Percentiles rank a stretch among this genome's conserved stretches.
These are phyloP conservation scores for Hippophae tibetana DNA, from an alignment of 306 rosid species.

Conservation along the genomic window DNA sequence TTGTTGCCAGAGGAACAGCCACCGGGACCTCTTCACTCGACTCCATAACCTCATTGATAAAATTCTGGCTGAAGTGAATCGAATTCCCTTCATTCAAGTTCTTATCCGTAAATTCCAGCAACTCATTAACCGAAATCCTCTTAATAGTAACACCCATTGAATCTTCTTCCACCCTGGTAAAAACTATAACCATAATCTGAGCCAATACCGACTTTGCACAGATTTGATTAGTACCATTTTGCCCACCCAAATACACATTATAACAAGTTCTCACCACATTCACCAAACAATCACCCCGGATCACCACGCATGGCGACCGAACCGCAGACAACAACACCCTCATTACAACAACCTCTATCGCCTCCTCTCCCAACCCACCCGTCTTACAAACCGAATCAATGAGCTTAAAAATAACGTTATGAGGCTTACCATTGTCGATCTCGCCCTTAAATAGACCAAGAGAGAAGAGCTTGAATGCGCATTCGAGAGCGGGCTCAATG, in stretches of 20 bases:
- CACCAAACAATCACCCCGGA: constrained; percentile 75
- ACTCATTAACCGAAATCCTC: constrained; percentile 58
- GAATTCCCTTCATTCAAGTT: constrained; percentile 94
- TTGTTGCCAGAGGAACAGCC: constrained; percentile 7
- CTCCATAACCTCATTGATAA: constrained; percentile 78
- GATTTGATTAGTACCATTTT: constrained; percentile 96
- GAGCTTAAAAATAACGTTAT: constrained; percentile 33
- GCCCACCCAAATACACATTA: constrained; percentile 91
- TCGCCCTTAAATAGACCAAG: constrained; percentile 69
- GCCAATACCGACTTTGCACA: constrained; percentile 96
- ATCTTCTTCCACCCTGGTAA: constrained; percentile 71
- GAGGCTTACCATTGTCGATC: constrained; percentile 44
- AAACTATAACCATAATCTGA: constrained; percentile 79
- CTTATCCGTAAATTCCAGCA: constrained; percentile 90
- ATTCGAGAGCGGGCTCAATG: constrained; percentile 91
- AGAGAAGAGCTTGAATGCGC: constrained; percentile 81
- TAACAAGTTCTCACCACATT: constrained; percentile 84
- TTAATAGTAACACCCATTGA: constrained; percentile 39
- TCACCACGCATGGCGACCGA: constrained; percentile 61
- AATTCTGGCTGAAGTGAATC: constrained; percentile 64
- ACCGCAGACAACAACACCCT: constrained; percentile 74
- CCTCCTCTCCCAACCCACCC: constrained; percentile 76
- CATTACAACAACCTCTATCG: constrained; percentile 71
- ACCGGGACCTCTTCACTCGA: constrained; percentile 49
- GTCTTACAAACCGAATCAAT: constrained; percentile 71